Conservation (phyloP, 768 basidiomycete species). For the Tubosaeta sp. region DNA sequence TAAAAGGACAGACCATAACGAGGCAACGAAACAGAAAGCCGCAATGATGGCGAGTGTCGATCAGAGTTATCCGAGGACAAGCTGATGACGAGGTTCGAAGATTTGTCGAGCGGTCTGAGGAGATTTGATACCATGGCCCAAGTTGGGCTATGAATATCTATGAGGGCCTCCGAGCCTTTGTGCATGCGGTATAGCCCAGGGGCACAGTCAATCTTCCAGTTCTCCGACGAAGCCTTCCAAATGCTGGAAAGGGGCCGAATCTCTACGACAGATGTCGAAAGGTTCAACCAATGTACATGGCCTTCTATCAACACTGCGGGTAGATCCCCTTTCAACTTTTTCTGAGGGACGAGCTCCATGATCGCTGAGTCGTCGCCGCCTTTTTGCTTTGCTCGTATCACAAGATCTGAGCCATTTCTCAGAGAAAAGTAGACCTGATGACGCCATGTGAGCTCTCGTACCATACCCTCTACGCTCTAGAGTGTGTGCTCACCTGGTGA, state of each 20-base stretch:
- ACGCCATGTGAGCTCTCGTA: not conserved
- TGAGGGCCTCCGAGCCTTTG: conserved; percentile 7
- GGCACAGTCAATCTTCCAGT: conserved; percentile 22
- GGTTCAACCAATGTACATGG: conserved; percentile 29
- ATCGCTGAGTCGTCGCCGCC: not conserved
- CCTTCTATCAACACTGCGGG: conserved; percentile 19
- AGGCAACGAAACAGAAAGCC: conserved; percentile 33
- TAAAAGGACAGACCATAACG: conserved; percentile 41
- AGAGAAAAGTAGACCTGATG: conserved; percentile 16
- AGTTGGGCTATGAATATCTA: conserved; percentile 27
- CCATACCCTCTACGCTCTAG: not conserved
- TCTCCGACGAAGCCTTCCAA: conserved; percentile 22
- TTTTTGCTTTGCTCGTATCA: conserved; percentile 9
- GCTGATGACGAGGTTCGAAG: conserved; percentile 19
- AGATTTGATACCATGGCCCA: conserved; percentile 24
- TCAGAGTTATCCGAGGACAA: not conserved
- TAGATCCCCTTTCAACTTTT: conserved; percentile 21
- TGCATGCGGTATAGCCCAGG: conserved; percentile 3
- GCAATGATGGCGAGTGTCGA: not conserved
- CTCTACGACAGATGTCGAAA: conserved; percentile 21
- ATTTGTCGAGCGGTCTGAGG: conserved; percentile 19
- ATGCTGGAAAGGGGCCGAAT: conserved; percentile 21
- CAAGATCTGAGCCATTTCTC: conserved; percentile 1
- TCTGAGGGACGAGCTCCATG: conserved; percentile 21
- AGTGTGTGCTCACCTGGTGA: conserved; percentile 14